Evolutionary conservation across 225 moss, liverwort and hornwort species (phyloP).

Genomic region (Antitrichia curtipendula): DNA sequence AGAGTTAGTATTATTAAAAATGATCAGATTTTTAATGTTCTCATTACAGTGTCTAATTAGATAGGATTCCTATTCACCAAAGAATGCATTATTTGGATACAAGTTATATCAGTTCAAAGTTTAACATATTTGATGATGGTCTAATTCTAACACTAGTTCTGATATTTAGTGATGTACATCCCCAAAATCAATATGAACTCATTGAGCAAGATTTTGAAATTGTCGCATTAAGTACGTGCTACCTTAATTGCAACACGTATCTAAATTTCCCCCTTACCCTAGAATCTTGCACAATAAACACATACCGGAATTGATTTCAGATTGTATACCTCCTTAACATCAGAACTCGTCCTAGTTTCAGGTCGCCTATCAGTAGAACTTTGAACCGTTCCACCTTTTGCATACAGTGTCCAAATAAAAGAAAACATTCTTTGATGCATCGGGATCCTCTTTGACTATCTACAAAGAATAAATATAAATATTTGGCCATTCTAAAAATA

Average conservation of each 20-base stretch:
- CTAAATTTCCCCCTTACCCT: not conserved
- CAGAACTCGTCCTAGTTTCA: not conserved
- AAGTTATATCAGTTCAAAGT: not conserved
- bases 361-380: not conserved
- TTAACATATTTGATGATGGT: too few species aligned
- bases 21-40: not conserved
- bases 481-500: not conserved
- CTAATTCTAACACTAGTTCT: not conserved
- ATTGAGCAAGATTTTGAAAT: not conserved
- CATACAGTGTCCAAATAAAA: not conserved
- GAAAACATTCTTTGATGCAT: not conserved
- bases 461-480: not conserved
- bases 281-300: not conserved
- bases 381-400: not conserved
- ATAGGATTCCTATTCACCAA: not conserved
- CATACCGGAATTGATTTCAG: not conserved
- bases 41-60: not conserved
- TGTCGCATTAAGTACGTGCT: not conserved
- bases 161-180: not conserved
- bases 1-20: not conserved
- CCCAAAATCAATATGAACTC: not conserved
- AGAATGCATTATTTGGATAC: not conserved
- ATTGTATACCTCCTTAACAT: not conserved
- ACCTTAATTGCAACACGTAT: not conserved
- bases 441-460: not conserved